Evolutionary conservation across 169 alveolate genomes (phyloP), one percentile per base, ranked within the genome.

Genomic region (Plasmodium vivax): DNA sequence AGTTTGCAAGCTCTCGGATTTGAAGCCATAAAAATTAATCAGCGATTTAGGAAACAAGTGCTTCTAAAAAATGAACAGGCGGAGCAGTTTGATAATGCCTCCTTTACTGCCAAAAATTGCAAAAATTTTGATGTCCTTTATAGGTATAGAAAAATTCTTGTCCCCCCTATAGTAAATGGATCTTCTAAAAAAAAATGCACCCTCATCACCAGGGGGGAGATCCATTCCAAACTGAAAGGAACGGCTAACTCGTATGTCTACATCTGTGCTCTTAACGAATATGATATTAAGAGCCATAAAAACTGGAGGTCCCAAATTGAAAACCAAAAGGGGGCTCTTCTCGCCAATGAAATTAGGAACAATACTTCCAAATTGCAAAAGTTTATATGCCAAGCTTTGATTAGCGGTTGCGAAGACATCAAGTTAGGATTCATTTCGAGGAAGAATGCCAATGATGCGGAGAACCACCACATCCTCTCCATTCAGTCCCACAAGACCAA

Each of bases 11-110:
- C 98, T 0, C 97, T 98, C 14, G 98, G 99, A 41, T 93, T 96
- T 36, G 99, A 98, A 92, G 99, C 99, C 45, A 96, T 97, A 34
- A 97, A 96, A 87, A 96, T 97, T 80, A 98, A 98, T 92, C 99
- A 98, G 83, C 96, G 97, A 85, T 84, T 97, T 32, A 87, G 98
- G 36, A 98, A 98, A 80, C 98, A 97, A 72, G 97, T 98, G 7
- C 95, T 96, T 72, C 92, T 96, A 51, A 96, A 92, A 32, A 95
- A 92, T 36, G 97, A 96, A 54, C 74, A 90, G 16, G 95, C 96
- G 9, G 97, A 95, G 43, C 92, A 94, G 72, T 97, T 81, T 93
- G 96, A 94, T 45, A 93, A 68, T 23, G 95, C 97, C 2, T 97
- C 98, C 7, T 97, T 97, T 84, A 97, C 95, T 27, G 97, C 96